Evolutionary conservation across 2,329 filamentous ascomycete genomes (phyloP), one percentile per base, ranked within the genome.

Genomic region (Alternaria rosae): DNA sequence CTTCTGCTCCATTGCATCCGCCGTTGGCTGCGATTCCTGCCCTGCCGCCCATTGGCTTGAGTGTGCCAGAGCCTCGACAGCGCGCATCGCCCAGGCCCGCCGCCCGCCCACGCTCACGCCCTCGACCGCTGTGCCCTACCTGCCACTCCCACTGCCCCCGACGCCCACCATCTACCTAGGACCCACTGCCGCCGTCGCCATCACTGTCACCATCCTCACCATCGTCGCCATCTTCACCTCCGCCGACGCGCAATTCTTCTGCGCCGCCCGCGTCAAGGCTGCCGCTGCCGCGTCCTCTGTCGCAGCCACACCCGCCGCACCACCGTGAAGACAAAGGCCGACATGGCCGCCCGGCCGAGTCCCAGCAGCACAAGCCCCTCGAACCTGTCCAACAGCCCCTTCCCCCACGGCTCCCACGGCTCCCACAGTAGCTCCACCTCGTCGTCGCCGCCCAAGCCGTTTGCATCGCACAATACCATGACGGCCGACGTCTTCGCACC

Each of bases 301-400:
- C 69, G 64, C 60, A 51, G 62, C 50, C 56, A 71, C 72, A 55
- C 50, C 70, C 67, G 61, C 66, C 62, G 65, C 68, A 58, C 72
- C 64, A 72, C 64, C 70, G 60, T 62, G 62, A 66, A 69, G 66
- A 78, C 76, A 75, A 76, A 77, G 74, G 68, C 73, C 72, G 70
- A 60, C 61, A 80, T 80, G 78, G 76, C 77, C 76, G 72, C 71
- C 73, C 75, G 76, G 74, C 78, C 78, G 68, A 80, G 78, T 73
- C 78, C 78, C 64, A 80, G 72, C 73, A 79, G 76, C 70, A 79
- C 77, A 58, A 80, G 78, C 72, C 79, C 79, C 61, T 77, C 76
- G 55, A 78, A 76, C 64, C 69, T 79, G 44, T 78, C 76, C 66
- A 80, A 76, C 72, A 80, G 76, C 54, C 75, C 78, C 6, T 80